These are phyloP conservation scores for Umbelopsis sp. DNA, from an alignment of 192 early-diverging fungal genomes.

Conservation along the genomic window DNA sequence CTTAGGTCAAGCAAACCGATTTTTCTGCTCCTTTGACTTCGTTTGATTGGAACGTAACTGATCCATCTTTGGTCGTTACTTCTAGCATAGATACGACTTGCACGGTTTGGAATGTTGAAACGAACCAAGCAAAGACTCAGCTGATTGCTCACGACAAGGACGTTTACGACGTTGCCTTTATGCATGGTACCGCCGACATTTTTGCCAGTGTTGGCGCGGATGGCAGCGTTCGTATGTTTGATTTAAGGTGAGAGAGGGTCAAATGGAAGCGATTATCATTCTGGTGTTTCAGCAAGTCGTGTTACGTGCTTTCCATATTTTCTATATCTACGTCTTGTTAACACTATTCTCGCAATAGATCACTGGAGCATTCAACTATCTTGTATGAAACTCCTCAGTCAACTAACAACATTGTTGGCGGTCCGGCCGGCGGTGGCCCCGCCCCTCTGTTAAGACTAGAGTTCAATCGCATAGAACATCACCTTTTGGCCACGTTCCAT, in stretches of 20 bases:
- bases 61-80: constrained; percentile 86
- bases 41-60: constrained; percentile 95
- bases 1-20: constrained; percentile 63
- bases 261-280: background rate
- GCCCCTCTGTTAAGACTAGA: constrained; percentile 78
- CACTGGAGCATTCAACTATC: constrained; percentile 97
- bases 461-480: constrained; percentile 90
- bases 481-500: constrained; percentile 91
- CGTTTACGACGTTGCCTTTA: constrained; percentile 98
- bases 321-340: background rate
- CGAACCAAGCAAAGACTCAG: constrained; percentile 97
- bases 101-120: constrained; percentile 97
- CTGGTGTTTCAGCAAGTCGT: too few relatives aligned
- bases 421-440: constrained; percentile 29
- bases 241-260: constrained; percentile 65
- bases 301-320: too few relatives aligned
- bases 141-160: constrained; percentile 99
- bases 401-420: constrained; percentile 10
- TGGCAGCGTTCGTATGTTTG: constrained; percentile 96
- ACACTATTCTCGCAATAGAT: constrained; percentile 42
- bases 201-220: constrained; percentile 99
- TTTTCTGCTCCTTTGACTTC: constrained; percentile 90
- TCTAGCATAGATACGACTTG: constrained; percentile 99
- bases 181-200: constrained; percentile 75
- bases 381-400: constrained; percentile 85